Evolutionary conservation across 257 asterid species (phyloP), one percentile per base, ranked within the genome.

Genomic region (Scutellaria barbata): DNA sequence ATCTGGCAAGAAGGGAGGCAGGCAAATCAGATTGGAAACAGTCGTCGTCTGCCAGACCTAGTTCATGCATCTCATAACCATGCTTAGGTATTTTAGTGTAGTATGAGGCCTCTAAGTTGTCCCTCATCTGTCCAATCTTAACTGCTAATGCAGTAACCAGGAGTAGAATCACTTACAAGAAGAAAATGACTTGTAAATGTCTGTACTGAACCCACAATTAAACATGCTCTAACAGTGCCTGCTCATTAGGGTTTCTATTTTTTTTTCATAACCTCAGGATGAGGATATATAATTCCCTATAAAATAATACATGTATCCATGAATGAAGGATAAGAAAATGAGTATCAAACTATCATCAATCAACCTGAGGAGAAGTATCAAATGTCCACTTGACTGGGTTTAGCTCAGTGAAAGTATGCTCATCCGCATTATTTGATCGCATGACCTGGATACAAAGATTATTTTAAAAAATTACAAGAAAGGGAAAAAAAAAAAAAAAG

Each of bases 351-450:
- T n/a, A n/a, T n/a, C n/a, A n/a, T n/a, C 30, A 63, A n/a, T 63
- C 25, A 78, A 94, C 99, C 96, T 81, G 74, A 64, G 99, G 96
- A 65, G 86, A 55, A 81, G 75, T 70, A 48, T 69, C 83, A 73
- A 61, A 71, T 10, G 83, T 83, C 99, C 99, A 94, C 39, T 81
- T 82, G 70, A 86, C 81, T 43, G 89, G 81, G 76, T 89, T 94
- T 52, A 94, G 82, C 79, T 94, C 97, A 3, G 75, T 46, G 64
- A 75, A 83, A 56, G 84, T 72, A 76, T 83, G 82, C 70, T 84
- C 93, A 16, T 74, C 89, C 41, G 90, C 96, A 20, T 94, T 95
- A 71, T 84, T 88, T 30, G 88, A 58, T 71, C 83, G 95, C 97
- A 91, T 81, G 35, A 94, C 90, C 99, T 94, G 79, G 69, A 80